phyloP scores from a whole-genome alignment of 2,329 filamentous ascomycete genomes.

The Ceratocystis albifundus region DNA sequence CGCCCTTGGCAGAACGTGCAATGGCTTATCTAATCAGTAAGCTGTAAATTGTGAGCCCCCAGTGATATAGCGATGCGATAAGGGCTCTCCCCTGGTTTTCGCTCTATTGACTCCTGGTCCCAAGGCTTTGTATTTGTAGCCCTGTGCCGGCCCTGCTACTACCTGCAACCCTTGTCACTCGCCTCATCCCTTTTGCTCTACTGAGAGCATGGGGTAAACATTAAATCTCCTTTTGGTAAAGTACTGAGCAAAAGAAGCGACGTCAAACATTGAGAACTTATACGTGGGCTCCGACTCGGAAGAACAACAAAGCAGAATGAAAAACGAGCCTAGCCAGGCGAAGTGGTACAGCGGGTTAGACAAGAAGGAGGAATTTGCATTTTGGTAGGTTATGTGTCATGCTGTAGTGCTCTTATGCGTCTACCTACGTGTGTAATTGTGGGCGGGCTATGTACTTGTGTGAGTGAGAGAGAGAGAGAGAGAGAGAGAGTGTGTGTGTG shows the following conservation, averaged over 20 bases:
- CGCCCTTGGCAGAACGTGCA: too few species aligned
- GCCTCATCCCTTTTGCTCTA: background rate
- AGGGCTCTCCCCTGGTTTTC: background rate
- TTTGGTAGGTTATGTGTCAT: too few species aligned
- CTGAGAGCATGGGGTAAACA: background rate
- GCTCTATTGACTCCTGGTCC: background rate
- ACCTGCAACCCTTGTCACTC: background rate
- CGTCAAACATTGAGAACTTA: background rate
- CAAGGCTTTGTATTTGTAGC: background rate
- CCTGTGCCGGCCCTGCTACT: background rate
- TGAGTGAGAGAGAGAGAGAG: too few species aligned
- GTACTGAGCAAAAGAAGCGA: background rate
- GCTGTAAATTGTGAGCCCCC: background rate
- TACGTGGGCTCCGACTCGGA: background rate
- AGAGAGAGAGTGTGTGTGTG: too few species aligned
- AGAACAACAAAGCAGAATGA: background rate
- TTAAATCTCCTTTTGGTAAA: background rate
- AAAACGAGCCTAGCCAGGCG: background rate
- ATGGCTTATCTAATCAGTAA: background rate
- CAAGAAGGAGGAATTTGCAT: background rate
- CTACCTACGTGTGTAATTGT: too few species aligned
- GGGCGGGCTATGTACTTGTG: too few species aligned
- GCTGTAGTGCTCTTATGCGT: too few species aligned
- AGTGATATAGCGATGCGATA: background rate
- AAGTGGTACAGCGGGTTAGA: slow-evolving; percentile 2